A percentile compares a stretch with the other conserved stretches of the same genome.
phyloP scores from a whole-genome alignment of 768 basidiomycete species.

The Pulveroboletus sp. region DNA sequence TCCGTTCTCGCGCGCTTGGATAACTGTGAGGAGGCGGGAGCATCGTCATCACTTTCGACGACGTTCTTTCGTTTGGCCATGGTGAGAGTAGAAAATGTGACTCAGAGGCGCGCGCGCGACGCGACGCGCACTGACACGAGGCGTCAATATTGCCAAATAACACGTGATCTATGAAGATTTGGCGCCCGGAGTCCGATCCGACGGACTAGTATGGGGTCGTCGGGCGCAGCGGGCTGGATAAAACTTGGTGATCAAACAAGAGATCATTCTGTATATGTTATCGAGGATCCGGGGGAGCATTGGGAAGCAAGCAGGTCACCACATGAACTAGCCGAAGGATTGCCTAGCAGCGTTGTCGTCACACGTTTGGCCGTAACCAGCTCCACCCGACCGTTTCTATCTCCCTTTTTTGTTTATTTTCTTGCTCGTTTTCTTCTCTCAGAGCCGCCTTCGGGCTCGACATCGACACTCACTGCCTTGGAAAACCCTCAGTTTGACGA shows the following conservation, averaged over 20 bases:
- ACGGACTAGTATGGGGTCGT: neutral
- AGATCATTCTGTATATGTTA: no score
- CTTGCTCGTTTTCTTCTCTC: slow-evolving; percentile 1
- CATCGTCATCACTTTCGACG: slow-evolving; percentile 42
- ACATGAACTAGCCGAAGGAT: slow-evolving; percentile 13
- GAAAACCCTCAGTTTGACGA: slow-evolving; percentile 13
- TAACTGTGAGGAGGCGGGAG: slow-evolving; percentile 27
- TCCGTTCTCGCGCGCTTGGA: slow-evolving; percentile 44
- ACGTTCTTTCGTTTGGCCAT: slow-evolving; percentile 57
- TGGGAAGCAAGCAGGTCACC: neutral
- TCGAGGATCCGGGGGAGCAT: neutral
- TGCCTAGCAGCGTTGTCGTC: slow-evolving; percentile 4
- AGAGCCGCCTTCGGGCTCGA: slow-evolving; percentile 11
- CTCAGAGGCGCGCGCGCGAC: slow-evolving; percentile 21
- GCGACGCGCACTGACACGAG: slow-evolving; percentile 23
- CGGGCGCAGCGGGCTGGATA: no score
- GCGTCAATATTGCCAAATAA: slow-evolving; percentile 24
- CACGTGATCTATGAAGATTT: slow-evolving; percentile 8
- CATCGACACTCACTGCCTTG: slow-evolving; percentile 21
- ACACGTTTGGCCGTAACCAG: slow-evolving; percentile 21
- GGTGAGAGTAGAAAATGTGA: neutral
- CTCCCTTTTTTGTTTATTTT: neutral
- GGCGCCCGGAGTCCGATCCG: neutral
- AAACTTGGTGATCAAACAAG: no score
- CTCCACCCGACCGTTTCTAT: neutral